Percentiles rank a stretch among this genome's conserved stretches.
Conservation (phyloP, 1,284 basidiomycete species). For the Cutaneotrichosporon mucoides region DNA sequence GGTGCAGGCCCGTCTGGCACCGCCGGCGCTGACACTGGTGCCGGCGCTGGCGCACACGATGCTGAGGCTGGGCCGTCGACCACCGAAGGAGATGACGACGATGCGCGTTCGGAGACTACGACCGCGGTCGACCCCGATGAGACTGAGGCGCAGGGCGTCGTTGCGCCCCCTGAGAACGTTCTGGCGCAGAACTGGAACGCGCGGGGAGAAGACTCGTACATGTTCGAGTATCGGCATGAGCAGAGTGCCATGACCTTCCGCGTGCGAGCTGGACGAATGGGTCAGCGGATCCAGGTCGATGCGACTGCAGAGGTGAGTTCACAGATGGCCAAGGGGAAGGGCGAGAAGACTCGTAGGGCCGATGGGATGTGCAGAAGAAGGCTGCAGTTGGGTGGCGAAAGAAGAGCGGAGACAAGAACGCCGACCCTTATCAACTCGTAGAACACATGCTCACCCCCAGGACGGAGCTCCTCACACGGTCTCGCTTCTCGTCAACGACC, state of each 20-base stretch:
- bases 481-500: slow-evolving; percentile 42
- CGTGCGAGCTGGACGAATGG: slow-evolving; percentile 48
- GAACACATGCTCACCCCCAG: slow-evolving; percentile 25
- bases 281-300: slow-evolving; percentile 47
- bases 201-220: slow-evolving; percentile 43
- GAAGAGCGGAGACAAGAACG: too few relatives aligned
- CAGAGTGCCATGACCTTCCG: slow-evolving; percentile 49
- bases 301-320: slow-evolving; percentile 51
- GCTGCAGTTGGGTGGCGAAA: too few relatives aligned
- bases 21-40: too few relatives aligned
- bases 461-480: slow-evolving; percentile 50
- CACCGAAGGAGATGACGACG: slow-evolving; percentile 19
- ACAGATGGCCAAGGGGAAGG: too few relatives aligned
- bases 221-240: slow-evolving; percentile 49
- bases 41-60: not conserved
- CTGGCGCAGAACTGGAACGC: slow-evolving; percentile 34
- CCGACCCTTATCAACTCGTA: too few relatives aligned
- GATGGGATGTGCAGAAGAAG: too few relatives aligned
- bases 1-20: too few relatives aligned
- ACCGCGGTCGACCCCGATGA: slow-evolving; percentile 42
- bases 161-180: not conserved
- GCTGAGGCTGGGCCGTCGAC: not conserved
- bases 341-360: too few relatives aligned
- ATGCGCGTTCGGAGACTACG: slow-evolving; percentile 36
- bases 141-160: slow-evolving; percentile 1